These are phyloP conservation scores for Hygrophoropsis aurantiaca DNA, from an alignment of 768 basidiomycete species.

Conservation along the genomic window DNA sequence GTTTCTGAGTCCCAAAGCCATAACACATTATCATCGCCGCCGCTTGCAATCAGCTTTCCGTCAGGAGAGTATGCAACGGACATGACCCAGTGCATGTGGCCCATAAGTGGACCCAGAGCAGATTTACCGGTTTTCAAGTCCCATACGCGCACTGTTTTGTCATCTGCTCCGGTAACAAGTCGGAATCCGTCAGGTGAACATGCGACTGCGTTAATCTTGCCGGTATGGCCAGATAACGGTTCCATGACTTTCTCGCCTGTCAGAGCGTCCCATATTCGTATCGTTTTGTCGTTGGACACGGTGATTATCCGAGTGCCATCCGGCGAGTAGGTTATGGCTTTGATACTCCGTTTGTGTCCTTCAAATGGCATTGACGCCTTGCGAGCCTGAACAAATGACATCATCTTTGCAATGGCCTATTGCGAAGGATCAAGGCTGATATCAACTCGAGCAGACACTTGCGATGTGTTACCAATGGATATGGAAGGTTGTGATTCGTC, in stretches of 20 bases:
- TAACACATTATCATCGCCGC: slow-evolving; percentile 52
- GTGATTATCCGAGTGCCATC: background rate
- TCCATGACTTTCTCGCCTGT: background rate
- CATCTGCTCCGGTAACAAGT: slow-evolving; percentile 2
- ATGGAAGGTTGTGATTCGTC: no score
- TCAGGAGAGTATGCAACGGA: slow-evolving; percentile 50
- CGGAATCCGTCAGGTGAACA: slow-evolving; percentile 7
- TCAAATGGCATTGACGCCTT: background rate
- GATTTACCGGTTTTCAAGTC: background rate
- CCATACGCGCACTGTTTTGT: slow-evolving; percentile 4
- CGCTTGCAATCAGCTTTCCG: slow-evolving; percentile 49
- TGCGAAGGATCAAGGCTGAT: no score
- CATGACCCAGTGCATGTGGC: background rate
- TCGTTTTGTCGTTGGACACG: background rate
- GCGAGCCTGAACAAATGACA: no score
- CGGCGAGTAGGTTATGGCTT: background rate
- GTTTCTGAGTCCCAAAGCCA: slow-evolving; percentile 43
- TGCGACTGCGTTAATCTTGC: background rate
- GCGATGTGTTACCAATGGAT: no score
- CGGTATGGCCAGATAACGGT: background rate
- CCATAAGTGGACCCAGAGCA: background rate
- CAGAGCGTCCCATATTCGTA: background rate
- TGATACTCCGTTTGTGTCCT: background rate
- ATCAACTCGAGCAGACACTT: no score
- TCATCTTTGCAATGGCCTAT: no score